Conservation (phyloP, 1,139 yeast genomes). For the Kluyveromyces sp. region DNA sequence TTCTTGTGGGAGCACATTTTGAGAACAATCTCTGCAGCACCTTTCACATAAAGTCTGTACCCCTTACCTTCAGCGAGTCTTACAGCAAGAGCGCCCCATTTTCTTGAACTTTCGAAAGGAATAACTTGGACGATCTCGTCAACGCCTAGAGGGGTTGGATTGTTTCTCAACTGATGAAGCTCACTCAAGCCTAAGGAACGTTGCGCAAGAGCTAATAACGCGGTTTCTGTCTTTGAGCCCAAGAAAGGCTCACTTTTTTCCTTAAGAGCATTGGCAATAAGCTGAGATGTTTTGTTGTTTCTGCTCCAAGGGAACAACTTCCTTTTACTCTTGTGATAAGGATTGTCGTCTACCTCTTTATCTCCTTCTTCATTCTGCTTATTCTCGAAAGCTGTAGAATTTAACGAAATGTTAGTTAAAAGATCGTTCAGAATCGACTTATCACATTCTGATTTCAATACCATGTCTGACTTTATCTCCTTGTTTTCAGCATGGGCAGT, state of each 20-base stretch:
- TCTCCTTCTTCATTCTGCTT: constrained; percentile 31
- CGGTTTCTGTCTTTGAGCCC: constrained; percentile 94
- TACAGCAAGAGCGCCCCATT: constrained; percentile 83
- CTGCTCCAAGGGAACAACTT: constrained; percentile 12
- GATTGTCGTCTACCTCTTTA: constrained; percentile 29
- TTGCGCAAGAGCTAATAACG: constrained; percentile 64
- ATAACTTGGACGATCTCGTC: constrained; percentile 55
- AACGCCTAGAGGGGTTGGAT: constrained; percentile 29
- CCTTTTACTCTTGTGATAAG: constrained; percentile 16
- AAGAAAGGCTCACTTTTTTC: constrained; percentile 51
- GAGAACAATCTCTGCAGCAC: constrained; percentile 88
- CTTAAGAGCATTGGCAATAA: constrained; percentile 15
- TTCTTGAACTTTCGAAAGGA: constrained; percentile 88
- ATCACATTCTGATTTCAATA: constrained; percentile 33
- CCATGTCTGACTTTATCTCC: constrained; percentile 27
- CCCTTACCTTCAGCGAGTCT: constrained; percentile 35
- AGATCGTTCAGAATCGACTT: constrained; percentile 37
- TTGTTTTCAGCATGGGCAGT: constrained; percentile 14
- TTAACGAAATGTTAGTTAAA: constrained; percentile 58
- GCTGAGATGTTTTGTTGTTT: constrained; percentile 15
- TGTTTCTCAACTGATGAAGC: constrained; percentile 36
- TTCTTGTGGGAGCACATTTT: constrained; percentile 45
- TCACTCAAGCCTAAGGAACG: constrained; percentile 46
- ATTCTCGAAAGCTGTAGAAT: constrained; percentile 87
- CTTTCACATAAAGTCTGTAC: constrained; percentile 69